Base-by-base conservation (phyloP, 73 alveolate species). In the Effrenium voratum region DNA sequence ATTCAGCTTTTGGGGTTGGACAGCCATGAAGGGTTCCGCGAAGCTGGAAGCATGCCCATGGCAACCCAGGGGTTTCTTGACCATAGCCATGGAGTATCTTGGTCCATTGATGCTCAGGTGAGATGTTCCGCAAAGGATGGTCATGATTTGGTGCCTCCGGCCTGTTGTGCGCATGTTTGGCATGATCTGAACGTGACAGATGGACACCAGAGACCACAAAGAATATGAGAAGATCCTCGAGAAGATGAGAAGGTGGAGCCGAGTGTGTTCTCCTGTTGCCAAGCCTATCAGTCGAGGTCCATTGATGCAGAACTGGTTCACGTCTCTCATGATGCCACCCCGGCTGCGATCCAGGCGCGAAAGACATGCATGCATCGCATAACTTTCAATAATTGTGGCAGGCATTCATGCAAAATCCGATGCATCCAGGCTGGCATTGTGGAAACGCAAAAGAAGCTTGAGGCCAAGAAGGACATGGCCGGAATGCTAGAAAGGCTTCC, bases 201-300 rank as follows among this genome's bases (percentile, higher is more conserved):
- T 87, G 95, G 95, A 87, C 66, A 87, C 95, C 47, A 60, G 95
- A 10, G 95, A 87, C 83, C 84, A 87, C 84, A 59, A 63, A 73
- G 95, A 87, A 66, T 87, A 87, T 47, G 84, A 87, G 24, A 87
- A 87, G 66, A 46, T 87, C 46, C 44, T 87, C 57, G 84, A 52
- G 30, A 57, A 46, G 79, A 43, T 87, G 95, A 59, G 95, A 38
- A 60, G 60, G 95, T 47, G 28, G 38, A 72, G 36, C 45, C 41
- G 0, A 2, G 81, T 70, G 47, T 19, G 40, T 22, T 32, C 75
- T 60, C 63, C 63, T 60, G 75, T 4, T 8, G 40, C 15, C 30
- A 32, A 60, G 30, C 19, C 8, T 36, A 60, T 60, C 73, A 26
- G 32, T 13, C 73, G 30, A 59, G 73, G 22, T 59, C 30, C 0